A percentile compares a stretch with the other conserved stretches of the same genome.
Conservation (phyloP, 2,329 filamentous ascomycete species). For the Diplodia sapinea region DNA sequence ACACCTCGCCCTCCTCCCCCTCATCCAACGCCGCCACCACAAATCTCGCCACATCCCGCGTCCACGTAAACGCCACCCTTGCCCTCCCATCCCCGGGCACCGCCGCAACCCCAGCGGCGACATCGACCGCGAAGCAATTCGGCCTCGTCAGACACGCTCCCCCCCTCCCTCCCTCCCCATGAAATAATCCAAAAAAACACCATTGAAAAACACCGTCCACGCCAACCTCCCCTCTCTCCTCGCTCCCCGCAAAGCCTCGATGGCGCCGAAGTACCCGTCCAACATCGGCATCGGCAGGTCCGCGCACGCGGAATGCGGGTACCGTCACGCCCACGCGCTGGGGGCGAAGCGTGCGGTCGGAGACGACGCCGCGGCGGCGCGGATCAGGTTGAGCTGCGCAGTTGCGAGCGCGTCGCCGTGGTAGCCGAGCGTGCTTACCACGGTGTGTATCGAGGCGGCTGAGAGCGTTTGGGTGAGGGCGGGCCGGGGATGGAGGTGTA, state of each 20-base stretch:
- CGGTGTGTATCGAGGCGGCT: slow-evolving; percentile 51
- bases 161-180: too few relatives aligned
- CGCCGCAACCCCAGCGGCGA: slow-evolving; percentile 44
- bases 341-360: slow-evolving; percentile 52
- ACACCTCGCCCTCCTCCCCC: slow-evolving; percentile 39
- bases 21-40: slow-evolving; percentile 52
- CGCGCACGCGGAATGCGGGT: slow-evolving; percentile 6
- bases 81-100: slow-evolving; percentile 58
- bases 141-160: slow-evolving; percentile 20
- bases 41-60: slow-evolving; percentile 56
- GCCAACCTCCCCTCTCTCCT: slow-evolving; percentile 35
- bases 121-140: slow-evolving; percentile 33
- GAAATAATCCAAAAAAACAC: slow-evolving; percentile 43
- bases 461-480: slow-evolving; percentile 40
- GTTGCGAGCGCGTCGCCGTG: slow-evolving; percentile 39
- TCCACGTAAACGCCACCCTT: slow-evolving; percentile 56
- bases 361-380: slow-evolving; percentile 50
- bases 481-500: slow-evolving; percentile 45
- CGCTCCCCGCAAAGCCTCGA: slow-evolving; percentile 33
- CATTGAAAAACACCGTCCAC: slow-evolving; percentile 39
- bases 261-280: slow-evolving; percentile 11
- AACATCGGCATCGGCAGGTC: neutral
- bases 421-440: slow-evolving; percentile 53
- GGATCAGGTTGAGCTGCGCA: slow-evolving; percentile 52
- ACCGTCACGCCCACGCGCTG: slow-evolving; percentile 48